These are phyloP conservation scores for Metschnikowia proteae DNA, from an alignment of 805 yeast genomes.

Conservation along the genomic window DNA sequence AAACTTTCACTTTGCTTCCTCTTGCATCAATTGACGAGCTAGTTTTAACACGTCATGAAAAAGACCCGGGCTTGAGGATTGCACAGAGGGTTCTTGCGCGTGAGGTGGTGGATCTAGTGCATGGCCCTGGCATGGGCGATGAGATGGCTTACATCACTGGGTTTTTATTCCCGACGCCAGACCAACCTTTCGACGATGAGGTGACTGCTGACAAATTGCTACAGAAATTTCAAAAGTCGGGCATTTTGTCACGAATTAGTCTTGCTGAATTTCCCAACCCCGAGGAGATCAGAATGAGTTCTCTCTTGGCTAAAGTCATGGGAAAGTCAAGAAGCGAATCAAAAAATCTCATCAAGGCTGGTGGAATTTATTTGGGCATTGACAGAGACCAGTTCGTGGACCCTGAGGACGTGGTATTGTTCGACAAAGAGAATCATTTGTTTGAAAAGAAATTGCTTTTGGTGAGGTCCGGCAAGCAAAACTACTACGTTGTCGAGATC, in stretches of 20 bases:
- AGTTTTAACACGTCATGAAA: conserved; percentile 49
- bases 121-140: conserved; percentile 74
- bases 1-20: conserved; percentile 78
- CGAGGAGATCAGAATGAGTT: conserved; percentile 45
- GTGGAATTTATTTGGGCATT: conserved; percentile 71
- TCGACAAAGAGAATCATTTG: conserved; percentile 45
- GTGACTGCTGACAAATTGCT: conserved; percentile 48
- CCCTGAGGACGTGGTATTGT: conserved; percentile 46
- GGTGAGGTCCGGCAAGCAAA: conserved; percentile 71
- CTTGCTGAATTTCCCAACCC: conserved; percentile 24
- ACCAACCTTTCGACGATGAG: conserved; percentile 45
- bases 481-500: conserved; percentile 47
- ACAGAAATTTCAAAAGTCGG: conserved; percentile 54
- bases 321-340: conserved; percentile 55
- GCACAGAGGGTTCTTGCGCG: conserved; percentile 79
- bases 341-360: conserved; percentile 57
- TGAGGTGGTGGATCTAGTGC: conserved; percentile 83
- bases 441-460: conserved; percentile 60
- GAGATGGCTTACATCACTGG: conserved; percentile 65
- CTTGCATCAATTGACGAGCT: conserved; percentile 47
- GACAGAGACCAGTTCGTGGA: conserved; percentile 49
- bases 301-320: conserved; percentile 47
- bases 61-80: conserved; percentile 57
- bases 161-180: conserved; percentile 59
- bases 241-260: conserved; percentile 42